phyloP scores from a whole-genome alignment of 192 early-diverging fungal species.

The Coemansia sp. region DNA sequence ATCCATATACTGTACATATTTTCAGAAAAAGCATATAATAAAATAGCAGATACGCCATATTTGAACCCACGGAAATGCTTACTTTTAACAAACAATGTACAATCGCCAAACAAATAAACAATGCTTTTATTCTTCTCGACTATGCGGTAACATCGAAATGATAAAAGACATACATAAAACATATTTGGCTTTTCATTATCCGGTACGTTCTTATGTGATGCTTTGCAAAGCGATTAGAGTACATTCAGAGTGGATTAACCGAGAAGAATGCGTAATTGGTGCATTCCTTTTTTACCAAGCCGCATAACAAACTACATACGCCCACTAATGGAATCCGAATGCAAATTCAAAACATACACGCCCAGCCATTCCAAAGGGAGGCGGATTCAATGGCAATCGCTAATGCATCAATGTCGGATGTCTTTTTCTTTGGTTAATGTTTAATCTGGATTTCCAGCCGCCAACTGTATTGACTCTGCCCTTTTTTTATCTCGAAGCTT shows the following conservation, averaged over 20 bases:
- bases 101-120: neutral
- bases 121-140: neutral
- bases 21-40: neutral
- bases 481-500: neutral
- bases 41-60: neutral
- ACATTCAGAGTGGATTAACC: neutral
- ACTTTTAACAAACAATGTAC: neutral
- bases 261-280: neutral
- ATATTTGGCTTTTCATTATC: neutral
- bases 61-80: neutral
- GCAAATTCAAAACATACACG: neutral
- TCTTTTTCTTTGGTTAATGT: neutral
- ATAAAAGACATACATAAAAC: neutral
- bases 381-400: neutral
- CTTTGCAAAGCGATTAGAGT: neutral
- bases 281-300: neutral
- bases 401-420: neutral
- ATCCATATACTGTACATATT: too few species aligned
- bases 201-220: neutral
- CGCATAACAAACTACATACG: neutral
- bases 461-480: neutral
- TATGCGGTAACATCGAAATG: neutral
- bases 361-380: neutral
- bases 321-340: neutral
- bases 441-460: neutral